Percentiles rank a stretch among this genome's conserved stretches.
Evolutionary conservation across 805 yeast genomes (phyloP).

Genomic region (Saccharomyces kudriavzevii): DNA sequence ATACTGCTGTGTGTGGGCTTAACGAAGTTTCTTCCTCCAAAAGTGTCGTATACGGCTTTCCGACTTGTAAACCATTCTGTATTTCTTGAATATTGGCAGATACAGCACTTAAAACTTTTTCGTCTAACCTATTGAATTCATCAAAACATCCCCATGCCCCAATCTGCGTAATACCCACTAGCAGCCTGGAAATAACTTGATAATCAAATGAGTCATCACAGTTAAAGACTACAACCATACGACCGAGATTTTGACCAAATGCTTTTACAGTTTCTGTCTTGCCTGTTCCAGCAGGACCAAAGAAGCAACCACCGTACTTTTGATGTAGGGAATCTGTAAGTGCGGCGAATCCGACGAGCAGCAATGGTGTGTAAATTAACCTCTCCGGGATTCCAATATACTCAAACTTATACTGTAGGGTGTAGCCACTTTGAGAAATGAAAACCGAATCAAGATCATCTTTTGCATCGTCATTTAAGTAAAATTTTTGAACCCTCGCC

Average conservation of each 20-base stretch:
- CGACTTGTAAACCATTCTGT: constrained; percentile 42
- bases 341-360: constrained; percentile 53
- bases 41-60: constrained; percentile 29
- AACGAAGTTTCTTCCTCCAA: constrained; percentile 37
- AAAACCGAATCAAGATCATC: constrained; percentile 32
- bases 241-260: constrained; percentile 69
- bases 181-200: constrained; percentile 66
- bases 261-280: constrained; percentile 89
- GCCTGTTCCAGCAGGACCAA: constrained; percentile 98
- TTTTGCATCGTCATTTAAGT: constrained; percentile 21
- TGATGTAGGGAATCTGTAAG: constrained; percentile 70
- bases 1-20: constrained; percentile 53
- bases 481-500: constrained; percentile 47
- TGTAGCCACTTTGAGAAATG: constrained; percentile 46
- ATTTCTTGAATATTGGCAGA: constrained; percentile 72
- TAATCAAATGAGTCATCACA: constrained; percentile 88
- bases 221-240: constrained; percentile 75
- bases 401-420: constrained; percentile 66
- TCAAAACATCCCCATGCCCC: constrained; percentile 97
- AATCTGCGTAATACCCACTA: constrained; percentile 69
- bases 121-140: constrained; percentile 78
- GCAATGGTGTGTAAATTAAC: constrained; percentile 68
- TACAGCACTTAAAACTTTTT: constrained; percentile 69
- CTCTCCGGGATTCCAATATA: constrained; percentile 69
- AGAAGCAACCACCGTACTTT: constrained; percentile 78